A percentile compares a stretch with the other conserved stretches of the same genome.
Evolutionary conservation across 1,284 basidiomycete species (phyloP).

Genomic region (Melampsora larici-populina): DNA sequence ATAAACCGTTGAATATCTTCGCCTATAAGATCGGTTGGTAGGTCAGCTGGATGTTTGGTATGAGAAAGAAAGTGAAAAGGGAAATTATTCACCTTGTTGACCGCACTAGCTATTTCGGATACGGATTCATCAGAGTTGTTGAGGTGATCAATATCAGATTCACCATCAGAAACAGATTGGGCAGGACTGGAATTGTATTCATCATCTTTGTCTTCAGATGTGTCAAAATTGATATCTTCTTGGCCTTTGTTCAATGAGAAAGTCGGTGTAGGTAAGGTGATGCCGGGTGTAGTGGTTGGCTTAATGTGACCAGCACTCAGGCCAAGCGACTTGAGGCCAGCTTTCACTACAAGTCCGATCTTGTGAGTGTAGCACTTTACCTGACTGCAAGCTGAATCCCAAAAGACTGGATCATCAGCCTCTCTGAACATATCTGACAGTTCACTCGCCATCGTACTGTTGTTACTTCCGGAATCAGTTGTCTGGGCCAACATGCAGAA

Average conservation of each 20-base stretch:
- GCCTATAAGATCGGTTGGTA: background rate
- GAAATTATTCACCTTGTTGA: background rate
- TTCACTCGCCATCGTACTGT: slow-evolving; percentile 8
- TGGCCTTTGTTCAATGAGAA: too few relatives aligned
- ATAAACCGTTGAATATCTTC: background rate
- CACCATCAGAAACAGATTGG: background rate
- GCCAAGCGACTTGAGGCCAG: too few relatives aligned
- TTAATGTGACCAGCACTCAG: background rate
- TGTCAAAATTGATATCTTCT: background rate
- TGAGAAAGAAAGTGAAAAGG: background rate
- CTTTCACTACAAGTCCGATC: background rate
- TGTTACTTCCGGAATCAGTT: slow-evolving; percentile 1
- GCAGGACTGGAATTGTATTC: too few relatives aligned
- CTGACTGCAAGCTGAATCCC: background rate
- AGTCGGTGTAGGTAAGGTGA: too few relatives aligned
- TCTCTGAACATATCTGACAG: background rate
- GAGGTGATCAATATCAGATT: too few relatives aligned
- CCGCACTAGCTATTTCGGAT: background rate
- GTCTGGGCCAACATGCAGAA: too few relatives aligned
- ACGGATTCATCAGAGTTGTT: too few relatives aligned
- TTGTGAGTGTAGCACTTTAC: background rate
- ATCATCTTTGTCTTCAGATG: background rate
- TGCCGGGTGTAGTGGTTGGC: too few relatives aligned
- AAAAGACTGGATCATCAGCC: background rate
- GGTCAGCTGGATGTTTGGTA: background rate